Conservation (phyloP, 495 filamentous ascomycete genomes). For the Ramalina peruviana region DNA sequence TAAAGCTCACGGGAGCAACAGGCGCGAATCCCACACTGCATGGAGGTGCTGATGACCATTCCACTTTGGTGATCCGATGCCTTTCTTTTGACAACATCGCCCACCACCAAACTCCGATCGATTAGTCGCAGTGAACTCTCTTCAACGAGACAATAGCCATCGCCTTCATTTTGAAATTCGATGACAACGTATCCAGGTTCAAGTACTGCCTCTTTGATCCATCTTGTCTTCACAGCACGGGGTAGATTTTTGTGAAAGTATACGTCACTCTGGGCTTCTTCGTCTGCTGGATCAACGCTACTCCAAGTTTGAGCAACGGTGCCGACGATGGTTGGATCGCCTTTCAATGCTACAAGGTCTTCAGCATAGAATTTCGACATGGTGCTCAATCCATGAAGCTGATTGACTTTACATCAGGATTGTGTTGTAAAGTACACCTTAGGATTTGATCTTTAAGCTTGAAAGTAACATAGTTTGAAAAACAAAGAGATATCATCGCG, state of each 20-base stretch:
- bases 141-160: constrained; percentile 24
- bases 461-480: no score
- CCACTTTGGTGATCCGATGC: constrained; percentile 27
- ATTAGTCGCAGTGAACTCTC: constrained; percentile 30
- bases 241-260: constrained; percentile 14
- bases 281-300: neutral
- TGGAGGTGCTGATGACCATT: constrained; percentile 24
- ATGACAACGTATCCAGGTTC: constrained; percentile 24
- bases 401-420: no score
- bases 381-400: neutral
- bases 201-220: constrained; percentile 2
- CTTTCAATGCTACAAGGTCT: constrained; percentile 20
- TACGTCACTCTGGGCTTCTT: neutral
- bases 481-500: no score
- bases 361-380: constrained; percentile 19
- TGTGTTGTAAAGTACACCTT: no score
- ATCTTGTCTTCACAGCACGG: constrained; percentile 13
- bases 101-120: constrained; percentile 27
- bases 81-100: constrained; percentile 31
- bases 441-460: no score
- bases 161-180: constrained; percentile 12
- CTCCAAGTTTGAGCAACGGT: constrained; percentile 16
- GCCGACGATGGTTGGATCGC: constrained; percentile 18
- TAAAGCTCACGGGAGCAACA: neutral
- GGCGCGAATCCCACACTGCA: constrained; percentile 24